These are phyloP conservation scores for Simplicillium sp. DNA, from an alignment of 2,329 filamentous ascomycete genomes.

Conservation along the genomic window DNA sequence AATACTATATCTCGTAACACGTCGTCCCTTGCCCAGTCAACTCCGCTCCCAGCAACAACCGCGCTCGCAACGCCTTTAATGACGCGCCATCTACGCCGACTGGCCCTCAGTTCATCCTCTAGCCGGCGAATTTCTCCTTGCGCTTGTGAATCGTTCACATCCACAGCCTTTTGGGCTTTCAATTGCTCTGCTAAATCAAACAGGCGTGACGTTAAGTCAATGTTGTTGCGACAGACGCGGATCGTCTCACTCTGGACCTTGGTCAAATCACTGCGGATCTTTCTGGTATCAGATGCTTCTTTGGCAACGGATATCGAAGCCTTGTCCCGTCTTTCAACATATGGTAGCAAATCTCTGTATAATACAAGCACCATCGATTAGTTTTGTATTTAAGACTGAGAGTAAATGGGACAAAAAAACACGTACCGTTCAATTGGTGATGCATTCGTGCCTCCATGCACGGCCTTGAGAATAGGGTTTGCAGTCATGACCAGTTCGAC, in stretches of 20 bases:
- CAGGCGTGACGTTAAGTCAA: conserved; percentile 51
- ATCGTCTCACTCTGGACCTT: conserved; percentile 49
- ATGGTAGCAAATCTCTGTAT: conserved; percentile 54
- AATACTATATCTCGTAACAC: conserved; percentile 62
- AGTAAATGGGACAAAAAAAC: not conserved
- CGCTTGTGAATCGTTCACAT: conserved; percentile 41
- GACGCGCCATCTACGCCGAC: conserved; percentile 59
- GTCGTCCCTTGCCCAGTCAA: conserved; percentile 70
- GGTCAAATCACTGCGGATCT: conserved; percentile 42
- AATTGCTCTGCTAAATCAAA: conserved; percentile 52
- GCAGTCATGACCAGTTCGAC: conserved; percentile 60
- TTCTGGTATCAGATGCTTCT: conserved; percentile 42
- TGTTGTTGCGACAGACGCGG: conserved; percentile 48
- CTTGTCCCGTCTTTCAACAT: conserved; percentile 58
- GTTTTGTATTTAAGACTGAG: not conserved
- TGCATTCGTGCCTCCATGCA: conserved; percentile 57
- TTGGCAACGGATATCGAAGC: conserved; percentile 55
- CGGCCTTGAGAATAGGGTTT: conserved; percentile 68
- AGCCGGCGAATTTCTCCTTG: conserved; percentile 47
- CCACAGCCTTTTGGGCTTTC: conserved; percentile 40
- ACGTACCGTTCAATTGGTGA: conserved; percentile 59
- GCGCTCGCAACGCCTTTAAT: conserved; percentile 74
- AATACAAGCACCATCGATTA: conserved; percentile 1
- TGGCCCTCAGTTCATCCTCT: conserved; percentile 50
- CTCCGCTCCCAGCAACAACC: conserved; percentile 69